Evolutionary conservation across 2,329 filamentous ascomycete genomes (phyloP).

Genomic region (Botrytis tulipae): DNA sequence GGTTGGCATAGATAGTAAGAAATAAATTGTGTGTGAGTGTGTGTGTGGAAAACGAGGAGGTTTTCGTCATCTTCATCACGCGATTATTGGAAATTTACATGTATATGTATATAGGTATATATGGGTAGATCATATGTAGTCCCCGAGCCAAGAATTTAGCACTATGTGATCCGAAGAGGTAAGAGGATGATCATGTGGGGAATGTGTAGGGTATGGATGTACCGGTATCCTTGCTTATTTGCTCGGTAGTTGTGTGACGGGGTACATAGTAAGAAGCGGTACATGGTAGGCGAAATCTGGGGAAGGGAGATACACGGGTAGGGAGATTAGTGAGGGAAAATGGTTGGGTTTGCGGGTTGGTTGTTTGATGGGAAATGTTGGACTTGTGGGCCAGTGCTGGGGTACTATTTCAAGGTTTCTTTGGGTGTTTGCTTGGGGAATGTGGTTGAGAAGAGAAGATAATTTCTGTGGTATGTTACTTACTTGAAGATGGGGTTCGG

Average conservation of each 20-base stretch:
- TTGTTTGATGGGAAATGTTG: neutral
- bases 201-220: too few relatives aligned
- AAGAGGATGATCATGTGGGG: neutral
- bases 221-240: neutral
- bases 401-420: neutral
- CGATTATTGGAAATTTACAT: neutral
- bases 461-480: neutral
- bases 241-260: neutral
- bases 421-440: neutral
- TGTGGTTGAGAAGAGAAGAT: fast-evolving
- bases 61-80: neutral
- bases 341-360: too few relatives aligned
- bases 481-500: neutral
- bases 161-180: neutral
- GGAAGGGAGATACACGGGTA: neutral
- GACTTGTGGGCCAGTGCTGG: neutral
- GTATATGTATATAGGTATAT: too few relatives aligned
- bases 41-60: too few relatives aligned
- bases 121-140: neutral
- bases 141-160: neutral
- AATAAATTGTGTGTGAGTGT: too few relatives aligned
- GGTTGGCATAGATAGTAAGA: too few relatives aligned
- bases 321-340: too few relatives aligned
- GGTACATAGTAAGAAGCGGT: neutral
- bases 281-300: neutral